These are phyloP conservation scores for Chlamydomonas sp. DNA, from an alignment of 139 green algal species.

Conservation along the genomic window DNA sequence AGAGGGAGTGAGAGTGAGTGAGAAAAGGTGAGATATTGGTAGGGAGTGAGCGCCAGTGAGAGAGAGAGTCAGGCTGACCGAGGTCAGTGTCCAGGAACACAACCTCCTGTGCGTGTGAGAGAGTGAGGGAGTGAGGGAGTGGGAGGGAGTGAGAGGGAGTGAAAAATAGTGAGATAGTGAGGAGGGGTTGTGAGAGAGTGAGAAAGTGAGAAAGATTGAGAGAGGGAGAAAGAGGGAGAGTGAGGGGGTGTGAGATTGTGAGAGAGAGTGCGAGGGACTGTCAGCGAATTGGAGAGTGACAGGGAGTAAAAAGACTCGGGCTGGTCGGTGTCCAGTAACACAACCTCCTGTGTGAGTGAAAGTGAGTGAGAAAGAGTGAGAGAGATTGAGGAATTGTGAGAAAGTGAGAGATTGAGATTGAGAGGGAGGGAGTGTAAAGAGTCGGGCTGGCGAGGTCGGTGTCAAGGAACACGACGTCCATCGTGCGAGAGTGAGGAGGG, in stretches of 20 bases:
- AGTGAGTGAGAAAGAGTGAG: neutral
- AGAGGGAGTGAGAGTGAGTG: neutral
- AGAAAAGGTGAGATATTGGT: neutral
- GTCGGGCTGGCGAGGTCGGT: too few species aligned
- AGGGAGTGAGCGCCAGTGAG: too few species aligned
- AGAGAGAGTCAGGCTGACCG: slow-evolving; percentile 83
- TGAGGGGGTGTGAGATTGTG: neutral
- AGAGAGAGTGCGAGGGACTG: too few species aligned
- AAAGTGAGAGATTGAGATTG: too few species aligned
- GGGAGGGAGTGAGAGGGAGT: neutral
- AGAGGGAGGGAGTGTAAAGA: too few species aligned
- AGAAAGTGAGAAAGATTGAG: too few species aligned
- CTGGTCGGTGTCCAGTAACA: slow-evolving; percentile 70
- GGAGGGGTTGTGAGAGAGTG: neutral
- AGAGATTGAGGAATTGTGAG: slow-evolving; percentile 1
- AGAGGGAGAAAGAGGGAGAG: too few species aligned
- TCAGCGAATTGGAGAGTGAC: too few species aligned
- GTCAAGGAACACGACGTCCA: too few species aligned
- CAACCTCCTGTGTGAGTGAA: neutral
- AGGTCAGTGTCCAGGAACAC: slow-evolving; percentile 68
- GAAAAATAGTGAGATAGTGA: too few species aligned
- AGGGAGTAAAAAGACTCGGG: too few species aligned
- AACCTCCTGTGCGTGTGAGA: neutral
- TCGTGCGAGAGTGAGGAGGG: too few species aligned
- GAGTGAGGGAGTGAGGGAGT: neutral